Base-by-base conservation (phyloP, 169 alveolate genomes). In the Theileria parva region DNA sequence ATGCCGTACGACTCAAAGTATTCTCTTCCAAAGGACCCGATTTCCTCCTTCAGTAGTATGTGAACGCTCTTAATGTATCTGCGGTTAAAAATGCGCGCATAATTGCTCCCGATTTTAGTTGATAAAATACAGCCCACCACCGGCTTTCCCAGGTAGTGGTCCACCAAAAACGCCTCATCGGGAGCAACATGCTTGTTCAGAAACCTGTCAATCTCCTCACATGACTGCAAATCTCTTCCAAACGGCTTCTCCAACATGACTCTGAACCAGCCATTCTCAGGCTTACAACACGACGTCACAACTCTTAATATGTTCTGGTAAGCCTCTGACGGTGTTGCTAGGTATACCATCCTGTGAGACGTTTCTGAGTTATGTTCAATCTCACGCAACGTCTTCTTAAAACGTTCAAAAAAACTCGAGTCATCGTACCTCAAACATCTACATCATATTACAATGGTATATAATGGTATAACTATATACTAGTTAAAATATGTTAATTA, bases 161-260 rank as follows among this genome's bases (percentile, higher is more conserved):
- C 91, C 27, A 85, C 87, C 53, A 85, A 60, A 51, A 71, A 85
- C 66, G 74, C 57, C 74, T 85, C 87, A 17, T 85, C 83, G 5
- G 85, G 65, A 6, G 53, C 12, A 17, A 77, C 85, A 32, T 77
- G 83, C 66, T 78, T 66, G 7, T 19, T 48, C 64, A 85, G 57
- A 27, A 77, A 79, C 9, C 59, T 25, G 44, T 69, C 70, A 2
- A 85, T 70, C 55, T 77, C 79, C 60, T 37, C 39, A 55, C 85
- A 77, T 37, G 83, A 55, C n/a, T 32, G 61, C 59, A 78, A 8
- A 53, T 78, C 91, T 8, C 87, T 77, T 5, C 91, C 91, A 39
- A 85, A 85, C 34, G 91, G 91, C 80, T 85, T 85, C 39, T 85
- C 91, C 83, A 85, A 23, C 83, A 85, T 77, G 34, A 79, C 91